Conservation (phyloP, 2,329 filamentous ascomycete genomes). For the Pseudofabraea citricarpa region DNA sequence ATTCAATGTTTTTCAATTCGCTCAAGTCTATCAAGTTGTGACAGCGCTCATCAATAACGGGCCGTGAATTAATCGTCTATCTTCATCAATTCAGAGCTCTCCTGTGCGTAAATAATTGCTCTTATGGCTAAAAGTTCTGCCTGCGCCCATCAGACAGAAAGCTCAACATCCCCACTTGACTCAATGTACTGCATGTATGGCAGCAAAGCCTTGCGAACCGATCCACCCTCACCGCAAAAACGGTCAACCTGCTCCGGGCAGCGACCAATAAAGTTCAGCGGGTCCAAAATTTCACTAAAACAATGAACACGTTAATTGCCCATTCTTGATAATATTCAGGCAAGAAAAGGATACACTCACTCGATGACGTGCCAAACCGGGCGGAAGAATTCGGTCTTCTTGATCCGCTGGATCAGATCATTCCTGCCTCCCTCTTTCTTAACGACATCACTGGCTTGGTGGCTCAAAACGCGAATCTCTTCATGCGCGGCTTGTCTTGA, state of each 20-base stretch:
- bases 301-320: no score
- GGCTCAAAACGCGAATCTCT: conserved; percentile 76
- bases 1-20: no score
- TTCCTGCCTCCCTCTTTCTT: conserved; percentile 9
- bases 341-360: no score
- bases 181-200: conserved; percentile 36
- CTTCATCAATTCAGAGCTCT: no score
- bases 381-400: conserved; percentile 1
- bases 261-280: conserved; percentile 52
- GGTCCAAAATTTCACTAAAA: conserved; percentile 58
- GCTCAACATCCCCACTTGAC: conserved; percentile 16
- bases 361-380: neutral
- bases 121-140: no score
- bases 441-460: conserved; percentile 55
- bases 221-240: conserved; percentile 40
- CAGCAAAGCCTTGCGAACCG: conserved; percentile 41
- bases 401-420: conserved; percentile 3
- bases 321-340: no score
- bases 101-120: no score
- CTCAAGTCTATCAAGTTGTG: no score
- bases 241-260: conserved; percentile 47
- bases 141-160: conserved; percentile 15
- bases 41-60: no score
- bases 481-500: conserved; percentile 82
- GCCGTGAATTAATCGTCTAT: no score